Conservation (phyloP, 345 rosid species). For the Mercurialis annua region DNA sequence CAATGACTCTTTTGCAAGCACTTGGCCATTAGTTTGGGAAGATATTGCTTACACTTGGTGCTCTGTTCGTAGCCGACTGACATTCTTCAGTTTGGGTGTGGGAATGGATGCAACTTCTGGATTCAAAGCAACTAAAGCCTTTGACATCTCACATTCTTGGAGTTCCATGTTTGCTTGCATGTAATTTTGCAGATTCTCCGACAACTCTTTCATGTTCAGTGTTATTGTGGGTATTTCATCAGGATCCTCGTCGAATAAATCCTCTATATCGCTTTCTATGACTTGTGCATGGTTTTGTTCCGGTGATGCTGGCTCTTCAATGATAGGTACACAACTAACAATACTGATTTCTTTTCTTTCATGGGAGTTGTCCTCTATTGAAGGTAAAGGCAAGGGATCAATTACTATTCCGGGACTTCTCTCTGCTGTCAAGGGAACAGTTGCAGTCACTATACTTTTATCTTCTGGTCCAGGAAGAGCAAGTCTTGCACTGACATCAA, state of each 20-base stretch:
- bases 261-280: conserved; percentile 67
- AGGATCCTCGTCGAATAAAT: conserved; percentile 58
- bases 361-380: conserved; percentile 32
- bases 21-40: conserved; percentile 10
- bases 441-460: conserved; percentile 46
- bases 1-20: not conserved
- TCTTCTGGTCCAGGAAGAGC: conserved; percentile 84
- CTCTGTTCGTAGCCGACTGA: conserved; percentile 83
- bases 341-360: conserved; percentile 27
- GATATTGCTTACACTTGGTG: conserved; percentile 83
- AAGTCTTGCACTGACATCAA: conserved; percentile 77
- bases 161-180: conserved; percentile 67
- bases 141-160: conserved; percentile 70
- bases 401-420: conserved; percentile 35
- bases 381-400: conserved; percentile 44
- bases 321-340: conserved; percentile 52
- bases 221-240: conserved; percentile 78
- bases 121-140: conserved; percentile 82
- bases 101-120: conserved; percentile 63
- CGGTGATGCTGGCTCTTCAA: conserved; percentile 87
- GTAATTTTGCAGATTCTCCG: conserved; percentile 50
- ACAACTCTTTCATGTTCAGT: conserved; percentile 58
- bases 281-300: conserved; percentile 46
- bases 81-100: conserved; percentile 66
- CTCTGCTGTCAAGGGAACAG: conserved; percentile 29